Evolutionary conservation across 1,284 basidiomycete genomes (phyloP).

Genomic region (Heterobasidion annosum): DNA sequence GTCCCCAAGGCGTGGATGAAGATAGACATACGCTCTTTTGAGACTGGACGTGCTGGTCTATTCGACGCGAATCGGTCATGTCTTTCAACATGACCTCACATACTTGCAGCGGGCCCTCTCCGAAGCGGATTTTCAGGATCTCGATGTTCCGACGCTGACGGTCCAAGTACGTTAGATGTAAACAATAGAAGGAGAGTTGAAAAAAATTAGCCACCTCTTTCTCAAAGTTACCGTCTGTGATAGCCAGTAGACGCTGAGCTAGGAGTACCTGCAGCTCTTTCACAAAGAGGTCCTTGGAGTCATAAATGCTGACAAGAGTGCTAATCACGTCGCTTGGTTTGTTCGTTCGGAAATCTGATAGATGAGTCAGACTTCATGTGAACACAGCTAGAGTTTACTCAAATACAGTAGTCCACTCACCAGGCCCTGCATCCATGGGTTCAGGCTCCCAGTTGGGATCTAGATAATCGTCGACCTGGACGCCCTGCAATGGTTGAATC

Average conservation of each 20-base stretch:
- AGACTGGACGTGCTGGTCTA: constrained; percentile 76
- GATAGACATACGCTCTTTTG: constrained; percentile 28
- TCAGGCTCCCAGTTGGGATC: constrained; percentile 93
- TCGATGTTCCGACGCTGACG: constrained; percentile 81
- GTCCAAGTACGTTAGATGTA: neutral
- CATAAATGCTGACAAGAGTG: constrained; percentile 92
- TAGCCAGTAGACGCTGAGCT: constrained; percentile 72
- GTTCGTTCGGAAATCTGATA: constrained; percentile 71
- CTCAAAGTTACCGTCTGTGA: constrained; percentile 75
- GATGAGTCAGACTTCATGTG: constrained; percentile 19
- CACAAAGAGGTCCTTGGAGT: constrained; percentile 89
- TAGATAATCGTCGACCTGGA: constrained; percentile 74
- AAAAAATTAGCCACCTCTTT: constrained; percentile 37
- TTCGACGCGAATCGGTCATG: constrained; percentile 87
- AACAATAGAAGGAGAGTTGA: neutral
- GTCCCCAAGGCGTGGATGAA: no score
- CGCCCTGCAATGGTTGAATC: constrained; percentile 61
- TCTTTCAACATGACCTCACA: constrained; percentile 97
- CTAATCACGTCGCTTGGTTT: constrained; percentile 85
- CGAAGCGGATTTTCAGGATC: constrained; percentile 89
- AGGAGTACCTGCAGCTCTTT: constrained; percentile 88
- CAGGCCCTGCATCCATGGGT: constrained; percentile 87
- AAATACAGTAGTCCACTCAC: constrained; percentile 28
- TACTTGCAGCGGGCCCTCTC: constrained; percentile 81
- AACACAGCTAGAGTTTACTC: neutral